phyloP scores from a whole-genome alignment of 768 basidiomycete species.

The Suillus tomentosus region DNA sequence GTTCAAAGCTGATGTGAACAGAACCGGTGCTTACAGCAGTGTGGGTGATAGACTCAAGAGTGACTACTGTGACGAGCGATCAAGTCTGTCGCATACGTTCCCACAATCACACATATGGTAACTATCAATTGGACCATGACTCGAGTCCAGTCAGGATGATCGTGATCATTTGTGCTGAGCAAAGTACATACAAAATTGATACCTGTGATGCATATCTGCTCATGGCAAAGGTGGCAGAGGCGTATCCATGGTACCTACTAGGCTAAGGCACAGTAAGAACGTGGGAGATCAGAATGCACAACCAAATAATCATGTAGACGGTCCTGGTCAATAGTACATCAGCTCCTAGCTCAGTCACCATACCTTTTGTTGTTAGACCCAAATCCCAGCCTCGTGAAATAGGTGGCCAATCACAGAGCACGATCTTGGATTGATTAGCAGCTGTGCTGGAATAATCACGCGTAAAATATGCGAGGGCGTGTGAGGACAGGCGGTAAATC shows the following conservation, averaged over 20 bases:
- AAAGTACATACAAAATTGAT: no score
- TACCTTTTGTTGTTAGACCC: no score
- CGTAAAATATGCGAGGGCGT: no score
- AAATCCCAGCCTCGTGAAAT: no score
- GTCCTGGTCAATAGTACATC: no score
- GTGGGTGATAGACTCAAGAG: conserved; percentile 14
- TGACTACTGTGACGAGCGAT: conserved; percentile 24
- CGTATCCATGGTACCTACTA: not conserved
- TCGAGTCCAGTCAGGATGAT: not conserved
- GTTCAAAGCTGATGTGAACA: conserved; percentile 10
- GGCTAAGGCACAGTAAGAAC: not conserved
- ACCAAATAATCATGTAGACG: not conserved
- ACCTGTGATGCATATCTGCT: not conserved
- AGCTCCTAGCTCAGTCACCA: no score
- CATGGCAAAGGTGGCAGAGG: not conserved
- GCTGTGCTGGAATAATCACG: no score
- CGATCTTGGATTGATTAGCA: no score
- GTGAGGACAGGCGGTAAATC: no score
- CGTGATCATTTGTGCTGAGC: not conserved
- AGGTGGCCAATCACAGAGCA: no score
- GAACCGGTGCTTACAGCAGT: conserved; percentile 15
- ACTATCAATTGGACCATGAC: not conserved
- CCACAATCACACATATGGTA: conserved; percentile 5
- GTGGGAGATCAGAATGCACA: not conserved
- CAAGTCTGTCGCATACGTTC: not conserved